A percentile compares a stretch with the other conserved stretches of the same genome.
Conservation (phyloP, 768 basidiomycete species). For the Pleurotus cornucopiae region DNA sequence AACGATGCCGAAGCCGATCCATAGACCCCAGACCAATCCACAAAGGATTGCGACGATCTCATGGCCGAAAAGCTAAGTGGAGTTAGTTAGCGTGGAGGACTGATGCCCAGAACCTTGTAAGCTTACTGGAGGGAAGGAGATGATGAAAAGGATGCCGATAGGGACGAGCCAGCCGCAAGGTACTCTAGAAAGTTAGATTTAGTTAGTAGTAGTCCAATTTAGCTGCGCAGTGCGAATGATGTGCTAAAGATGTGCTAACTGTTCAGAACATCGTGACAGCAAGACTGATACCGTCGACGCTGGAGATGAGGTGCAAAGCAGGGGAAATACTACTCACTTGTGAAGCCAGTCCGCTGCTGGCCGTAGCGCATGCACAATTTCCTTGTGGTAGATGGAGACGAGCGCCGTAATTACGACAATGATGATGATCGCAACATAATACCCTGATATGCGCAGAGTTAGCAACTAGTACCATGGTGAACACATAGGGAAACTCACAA, state of each 20-base stretch:
- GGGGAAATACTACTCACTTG: constrained; percentile 33
- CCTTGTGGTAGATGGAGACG: constrained; percentile 57
- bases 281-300: neutral
- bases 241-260: neutral
- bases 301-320: neutral
- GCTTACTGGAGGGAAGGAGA: constrained; percentile 80
- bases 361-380: constrained; percentile 69
- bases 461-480: neutral
- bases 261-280: neutral
- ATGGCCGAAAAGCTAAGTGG: constrained; percentile 74
- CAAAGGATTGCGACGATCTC: constrained; percentile 88
- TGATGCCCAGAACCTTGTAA: too few species aligned
- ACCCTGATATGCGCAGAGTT: constrained; percentile 27
- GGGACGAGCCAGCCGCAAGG: constrained; percentile 71
- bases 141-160: constrained; percentile 74
- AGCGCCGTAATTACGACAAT: constrained; percentile 46
- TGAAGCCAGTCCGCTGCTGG: constrained; percentile 66
- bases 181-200: constrained; percentile 28
- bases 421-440: constrained; percentile 46
- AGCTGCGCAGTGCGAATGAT: neutral
- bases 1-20: constrained; percentile 85
- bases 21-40: constrained; percentile 87
- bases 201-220: neutral
- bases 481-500: constrained; percentile 35
- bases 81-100: neutral